A percentile compares a stretch with the other conserved stretches of the same genome.
Conservation (phyloP, 345 rosid species). For the Microthlaspi erraticum region DNA sequence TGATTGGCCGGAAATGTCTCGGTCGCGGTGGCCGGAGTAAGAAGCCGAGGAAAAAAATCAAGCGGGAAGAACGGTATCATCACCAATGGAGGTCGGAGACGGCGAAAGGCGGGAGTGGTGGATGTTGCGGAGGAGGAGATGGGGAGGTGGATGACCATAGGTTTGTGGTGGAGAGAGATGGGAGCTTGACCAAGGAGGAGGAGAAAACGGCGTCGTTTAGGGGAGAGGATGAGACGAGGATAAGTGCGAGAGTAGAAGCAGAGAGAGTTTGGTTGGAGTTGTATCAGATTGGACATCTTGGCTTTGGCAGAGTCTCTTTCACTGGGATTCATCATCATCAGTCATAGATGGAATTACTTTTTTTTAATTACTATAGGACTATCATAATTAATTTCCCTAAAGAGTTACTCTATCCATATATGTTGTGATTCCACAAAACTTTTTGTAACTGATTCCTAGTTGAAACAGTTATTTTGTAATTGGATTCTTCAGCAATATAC, state of each 20-base stretch:
- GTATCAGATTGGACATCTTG: constrained; percentile 74
- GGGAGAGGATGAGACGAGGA: constrained; percentile 43
- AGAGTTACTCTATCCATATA: no score
- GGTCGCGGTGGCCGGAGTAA: constrained; percentile 39
- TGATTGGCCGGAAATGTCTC: constrained; percentile 66
- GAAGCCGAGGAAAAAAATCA: constrained; percentile 20
- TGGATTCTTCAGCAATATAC: no score
- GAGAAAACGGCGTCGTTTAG: constrained; percentile 37
- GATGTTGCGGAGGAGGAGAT: constrained; percentile 36
- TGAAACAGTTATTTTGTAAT: no score
- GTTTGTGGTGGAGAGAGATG: constrained; percentile 48
- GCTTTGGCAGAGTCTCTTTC: constrained; percentile 88
- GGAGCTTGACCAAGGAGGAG: constrained; percentile 43
- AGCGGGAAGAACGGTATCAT: constrained; percentile 19
- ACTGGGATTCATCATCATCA: constrained; percentile 46
- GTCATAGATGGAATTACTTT: no score
- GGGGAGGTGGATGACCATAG: constrained; percentile 28
- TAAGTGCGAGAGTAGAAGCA: constrained; percentile 55
- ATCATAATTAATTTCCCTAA: no score
- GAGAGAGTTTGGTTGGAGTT: constrained; percentile 78
- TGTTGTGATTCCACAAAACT: no score
- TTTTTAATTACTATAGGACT: no score
- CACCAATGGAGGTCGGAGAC: constrained; percentile 28
- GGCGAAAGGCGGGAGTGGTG: constrained; percentile 42
- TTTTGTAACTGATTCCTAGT: no score